Evolutionary conservation across 192 early-diverging fungal species (phyloP), one percentile per base, ranked within the genome.

Genomic region (Backusella morwellensis): DNA sequence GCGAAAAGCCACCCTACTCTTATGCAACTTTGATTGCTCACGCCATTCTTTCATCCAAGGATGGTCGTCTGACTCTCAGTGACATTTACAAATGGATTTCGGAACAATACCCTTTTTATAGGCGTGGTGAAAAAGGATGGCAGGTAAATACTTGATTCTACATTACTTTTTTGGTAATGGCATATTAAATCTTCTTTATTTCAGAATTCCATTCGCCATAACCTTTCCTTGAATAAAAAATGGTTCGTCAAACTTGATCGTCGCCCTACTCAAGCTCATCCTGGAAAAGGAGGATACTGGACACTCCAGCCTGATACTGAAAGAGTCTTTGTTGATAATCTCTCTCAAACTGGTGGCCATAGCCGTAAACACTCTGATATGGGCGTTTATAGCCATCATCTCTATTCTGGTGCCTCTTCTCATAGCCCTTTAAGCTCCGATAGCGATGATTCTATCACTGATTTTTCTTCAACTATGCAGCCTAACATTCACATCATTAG

Each of bases 141-240:
- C 93, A 91, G 91, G 92, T 90, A 83, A 79, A 77, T 50, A 70
- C 42, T 21, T 59, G 32, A 36, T 34, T 67, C 4, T 21, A 3
- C 15, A 32, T 63, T 3, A 12, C 8, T 29, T 29, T 59, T n/a
- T 63, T 0, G 42, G 5, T 44, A 14, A 44, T 44, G 0, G 42
- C 35, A 59, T 73, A 35, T 36, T 56, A 4, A 36, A 40, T 38
- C 12, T 54, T 38, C 8, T 17, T 73, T 68, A 4, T 44, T 59
- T 8, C 17, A 95, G 89, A 97, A 97, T 83, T 97, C 95, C 2
- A 92, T 97, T 63, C 86, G 96, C 15, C 95, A 97, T 80, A 95
- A 95, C 75, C 85, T 97, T 23, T 94, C 93, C 12, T 86, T 96
- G 15, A 97, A 97, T 76, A 90, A 91, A 73, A 73, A 74, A 26